These are phyloP conservation scores for Bjerkandera adusta DNA, from an alignment of 1,284 basidiomycete species.

Conservation along the genomic window DNA sequence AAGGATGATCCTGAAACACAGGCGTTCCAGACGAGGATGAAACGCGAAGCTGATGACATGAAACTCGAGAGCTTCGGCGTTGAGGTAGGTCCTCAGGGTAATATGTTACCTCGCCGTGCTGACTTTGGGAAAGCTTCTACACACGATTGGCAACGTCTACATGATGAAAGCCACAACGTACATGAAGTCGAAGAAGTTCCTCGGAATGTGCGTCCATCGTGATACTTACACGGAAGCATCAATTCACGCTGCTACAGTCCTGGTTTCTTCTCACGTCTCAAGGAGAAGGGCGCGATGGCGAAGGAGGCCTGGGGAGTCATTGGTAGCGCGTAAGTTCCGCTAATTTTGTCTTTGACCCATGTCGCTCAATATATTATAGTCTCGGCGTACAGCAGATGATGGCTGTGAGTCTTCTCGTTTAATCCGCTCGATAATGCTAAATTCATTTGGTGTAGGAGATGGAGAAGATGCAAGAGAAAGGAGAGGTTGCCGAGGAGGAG, in stretches of 20 bases:
- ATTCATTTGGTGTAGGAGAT: constrained; percentile 63
- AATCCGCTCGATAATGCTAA: constrained; percentile 32
- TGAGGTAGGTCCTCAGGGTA: constrained; percentile 55
- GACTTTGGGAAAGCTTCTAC: constrained; percentile 54
- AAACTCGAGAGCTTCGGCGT: constrained; percentile 99
- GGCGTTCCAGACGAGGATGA: constrained; percentile 77
- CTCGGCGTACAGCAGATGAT: constrained; percentile 70
- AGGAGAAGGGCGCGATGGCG: constrained; percentile 91
- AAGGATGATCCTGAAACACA: constrained; percentile 83
- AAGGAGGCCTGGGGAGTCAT: constrained; percentile 96
- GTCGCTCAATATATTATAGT: constrained; percentile 33
- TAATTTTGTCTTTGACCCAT: not conserved
- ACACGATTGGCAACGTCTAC: constrained; percentile 89
- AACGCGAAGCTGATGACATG: constrained; percentile 90
- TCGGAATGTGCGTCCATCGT: constrained; percentile 68
- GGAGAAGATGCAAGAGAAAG: constrained; percentile 87
- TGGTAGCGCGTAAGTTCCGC: constrained; percentile 74
- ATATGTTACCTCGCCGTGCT: not conserved
- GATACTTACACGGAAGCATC: not conserved
- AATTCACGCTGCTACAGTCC: constrained; percentile 48
- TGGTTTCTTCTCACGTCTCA: constrained; percentile 92
- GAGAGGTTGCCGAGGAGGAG: constrained; percentile 83
- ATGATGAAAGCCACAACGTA: constrained; percentile 92
- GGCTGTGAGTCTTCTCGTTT: constrained; percentile 22
- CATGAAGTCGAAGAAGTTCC: constrained; percentile 89